These are phyloP conservation scores for Musa beccarii DNA, from an alignment of 176 grass and related monocot genomes.

Conservation along the genomic window DNA sequence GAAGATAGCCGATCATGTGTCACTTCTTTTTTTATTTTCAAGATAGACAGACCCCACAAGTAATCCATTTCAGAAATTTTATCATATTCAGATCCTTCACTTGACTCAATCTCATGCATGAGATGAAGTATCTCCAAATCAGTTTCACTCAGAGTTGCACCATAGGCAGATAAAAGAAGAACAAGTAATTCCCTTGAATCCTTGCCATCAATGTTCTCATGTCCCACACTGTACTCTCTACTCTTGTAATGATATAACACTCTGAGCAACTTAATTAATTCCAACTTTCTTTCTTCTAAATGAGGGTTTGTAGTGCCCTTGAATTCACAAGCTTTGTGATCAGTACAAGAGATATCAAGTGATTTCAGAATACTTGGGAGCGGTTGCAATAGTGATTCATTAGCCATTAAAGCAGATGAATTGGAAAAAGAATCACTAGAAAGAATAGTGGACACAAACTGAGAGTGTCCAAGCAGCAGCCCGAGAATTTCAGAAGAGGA, in stretches of 20 bases:
- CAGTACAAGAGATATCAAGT: constrained; percentile 31
- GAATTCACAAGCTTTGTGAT: constrained; percentile 17
- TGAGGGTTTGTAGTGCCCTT: not conserved
- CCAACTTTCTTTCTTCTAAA: constrained; percentile 50
- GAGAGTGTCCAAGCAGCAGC: constrained; percentile 81
- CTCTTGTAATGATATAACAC: constrained; percentile 67
- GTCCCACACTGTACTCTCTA: constrained; percentile 40
- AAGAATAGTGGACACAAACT: constrained; percentile 57
- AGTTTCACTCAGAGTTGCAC: constrained; percentile 63
- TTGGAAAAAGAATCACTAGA: constrained; percentile 31
- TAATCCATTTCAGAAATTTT: constrained; percentile 76
- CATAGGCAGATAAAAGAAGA: constrained; percentile 81
- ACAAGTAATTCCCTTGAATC: constrained; percentile 67
- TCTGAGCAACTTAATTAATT: constrained; percentile 83
- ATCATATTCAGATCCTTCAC: constrained; percentile 39
- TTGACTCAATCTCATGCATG: constrained; percentile 74
- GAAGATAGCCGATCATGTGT: constrained; percentile 42
- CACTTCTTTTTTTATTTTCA: constrained; percentile 69
- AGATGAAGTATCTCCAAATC: constrained; percentile 84
- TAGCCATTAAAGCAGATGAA: constrained; percentile 36
- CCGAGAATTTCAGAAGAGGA: constrained; percentile 65
- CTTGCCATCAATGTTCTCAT: constrained; percentile 15
- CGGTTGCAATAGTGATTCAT: constrained; percentile 55
- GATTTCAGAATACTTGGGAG: constrained; percentile 71
- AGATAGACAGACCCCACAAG: constrained; percentile 60